Evolutionary conservation across 1,284 basidiomycete genomes (phyloP), one percentile per base, ranked within the genome.

Genomic region (Wolfiporia cocos): DNA sequence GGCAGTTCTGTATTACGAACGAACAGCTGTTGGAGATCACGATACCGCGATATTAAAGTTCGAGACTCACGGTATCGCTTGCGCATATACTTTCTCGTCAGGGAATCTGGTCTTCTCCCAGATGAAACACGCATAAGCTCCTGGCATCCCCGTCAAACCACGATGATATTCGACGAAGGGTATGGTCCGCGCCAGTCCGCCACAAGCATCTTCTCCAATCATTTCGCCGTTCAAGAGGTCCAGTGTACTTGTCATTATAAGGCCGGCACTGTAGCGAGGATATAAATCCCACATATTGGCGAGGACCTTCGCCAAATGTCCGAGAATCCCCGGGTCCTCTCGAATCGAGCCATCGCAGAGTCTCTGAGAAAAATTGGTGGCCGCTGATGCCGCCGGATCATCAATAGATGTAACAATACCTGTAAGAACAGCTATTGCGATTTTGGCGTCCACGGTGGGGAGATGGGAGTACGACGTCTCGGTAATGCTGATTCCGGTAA

Each of bases 41-140:
- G 17, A 9, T 7, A 5, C 6, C 9, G 5, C 18, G 9, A 11
- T 3, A 20, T 12, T 10, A 34, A 33, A 24, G 4, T 5, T 33
- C 18, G 14, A 4, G 15, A 34, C 41, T 4, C 26, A 42, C 41
- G 41, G 41, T 3, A 37, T 37, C 4, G 35, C 41, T 17, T 28
- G 9, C 17, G 21, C 14, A 9, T 28, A 37, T 6, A 37, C 36
- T 15, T 12, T 24, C 7, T 10, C 41, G n/a, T 42, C 41, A 11
- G 41, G 41, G 21, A 42, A 42, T 12, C 17, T 21, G 4, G 19
- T 11, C 35, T 23, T 22, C 23, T 42, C 41, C 41, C 41, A 42
- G 17, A 42, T 37, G 24, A 42, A 42, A 20, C n/a, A 31, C 11
- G 26, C 34, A 22, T 30, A 42, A 3, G 28, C 41, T 14, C 37